Evolutionary conservation across 306 rosid genomes (phyloP).

Genomic region (Begonia loranthoides): DNA sequence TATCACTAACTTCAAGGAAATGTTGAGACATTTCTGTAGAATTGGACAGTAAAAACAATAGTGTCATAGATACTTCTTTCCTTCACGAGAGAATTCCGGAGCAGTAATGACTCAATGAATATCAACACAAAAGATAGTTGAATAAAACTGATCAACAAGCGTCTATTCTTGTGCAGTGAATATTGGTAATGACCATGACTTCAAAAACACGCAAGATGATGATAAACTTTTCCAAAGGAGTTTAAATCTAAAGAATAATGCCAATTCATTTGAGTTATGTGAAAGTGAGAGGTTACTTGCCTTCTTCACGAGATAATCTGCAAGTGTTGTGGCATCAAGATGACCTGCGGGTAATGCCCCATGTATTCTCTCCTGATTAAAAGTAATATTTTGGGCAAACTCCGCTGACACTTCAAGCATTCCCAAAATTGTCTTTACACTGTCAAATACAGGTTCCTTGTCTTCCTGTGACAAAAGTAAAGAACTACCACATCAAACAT

Average conservation of each 20-base stretch:
- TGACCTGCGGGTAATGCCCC: constrained; percentile 85
- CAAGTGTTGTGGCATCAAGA: constrained; percentile 99
- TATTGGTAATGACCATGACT: too few relatives aligned
- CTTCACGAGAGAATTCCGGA: too few relatives aligned
- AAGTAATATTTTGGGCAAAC: constrained; percentile 72
- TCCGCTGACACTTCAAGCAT: constrained; percentile 97
- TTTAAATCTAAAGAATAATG: neutral
- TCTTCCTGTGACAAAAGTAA: constrained; percentile 55
- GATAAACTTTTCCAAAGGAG: neutral
- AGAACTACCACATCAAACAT: constrained; percentile 1
- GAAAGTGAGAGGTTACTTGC: constrained; percentile 15
- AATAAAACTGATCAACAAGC: too few relatives aligned
- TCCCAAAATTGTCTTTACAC: constrained; percentile 80
- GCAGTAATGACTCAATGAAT: too few relatives aligned
- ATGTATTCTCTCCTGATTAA: constrained; percentile 62
- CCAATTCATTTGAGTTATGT: too few relatives aligned
- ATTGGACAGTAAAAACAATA: too few relatives aligned
- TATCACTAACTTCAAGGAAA: too few relatives aligned
- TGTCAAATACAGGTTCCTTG: constrained; percentile 92
- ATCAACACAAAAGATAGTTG: too few relatives aligned
- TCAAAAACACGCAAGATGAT: too few relatives aligned
- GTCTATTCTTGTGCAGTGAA: too few relatives aligned
- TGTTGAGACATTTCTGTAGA: too few relatives aligned
- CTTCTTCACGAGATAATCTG: constrained; percentile 95
- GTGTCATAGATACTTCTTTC: too few relatives aligned